phyloP scores from a whole-genome alignment of 306 rosid genomes.

The Coriaria nepalensis region DNA sequence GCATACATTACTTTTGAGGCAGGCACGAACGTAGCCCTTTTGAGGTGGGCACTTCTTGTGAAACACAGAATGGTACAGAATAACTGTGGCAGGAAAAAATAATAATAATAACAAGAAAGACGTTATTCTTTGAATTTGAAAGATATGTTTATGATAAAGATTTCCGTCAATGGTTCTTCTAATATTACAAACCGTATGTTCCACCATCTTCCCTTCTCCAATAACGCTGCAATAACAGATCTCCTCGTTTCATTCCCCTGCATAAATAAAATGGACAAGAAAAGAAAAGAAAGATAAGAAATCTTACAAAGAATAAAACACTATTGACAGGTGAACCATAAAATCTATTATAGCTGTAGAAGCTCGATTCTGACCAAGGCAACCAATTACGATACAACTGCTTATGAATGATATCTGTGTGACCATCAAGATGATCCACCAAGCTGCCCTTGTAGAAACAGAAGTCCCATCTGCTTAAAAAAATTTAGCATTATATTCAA shows the following conservation, averaged over 20 bases:
- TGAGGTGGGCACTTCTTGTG: slow-evolving; percentile 58
- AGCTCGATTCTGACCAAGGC: slow-evolving; percentile 51
- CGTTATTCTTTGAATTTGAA: slow-evolving; percentile 1
- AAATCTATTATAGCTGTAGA: neutral
- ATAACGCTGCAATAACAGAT: slow-evolving; percentile 61
- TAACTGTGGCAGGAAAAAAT: slow-evolving; percentile 34
- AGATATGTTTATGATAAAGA: too few relatives aligned
- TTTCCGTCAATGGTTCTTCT: too few relatives aligned
- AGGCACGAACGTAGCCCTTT: slow-evolving; percentile 73
- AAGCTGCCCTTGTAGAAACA: slow-evolving; percentile 47
- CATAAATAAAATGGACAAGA: neutral
- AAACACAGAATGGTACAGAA: slow-evolving; percentile 61
- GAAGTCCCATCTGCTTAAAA: slow-evolving; percentile 74
- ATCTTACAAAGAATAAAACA: too few relatives aligned
- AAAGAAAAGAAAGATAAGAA: too few relatives aligned
- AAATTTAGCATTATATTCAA: too few relatives aligned
- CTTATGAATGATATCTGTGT: slow-evolving; percentile 68
- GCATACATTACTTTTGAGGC: slow-evolving; percentile 65
- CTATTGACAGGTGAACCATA: too few relatives aligned
- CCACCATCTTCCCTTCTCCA: slow-evolving; percentile 99
- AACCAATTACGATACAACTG: slow-evolving; percentile 63
- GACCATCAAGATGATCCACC: slow-evolving; percentile 86
- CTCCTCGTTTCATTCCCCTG: slow-evolving; percentile 85
- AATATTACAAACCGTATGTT: slow-evolving; percentile 53
- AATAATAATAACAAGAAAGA: slow-evolving; percentile 2